Base-by-base conservation (phyloP, 768 basidiomycete genomes). In the Hysterangium stoloniferum region DNA sequence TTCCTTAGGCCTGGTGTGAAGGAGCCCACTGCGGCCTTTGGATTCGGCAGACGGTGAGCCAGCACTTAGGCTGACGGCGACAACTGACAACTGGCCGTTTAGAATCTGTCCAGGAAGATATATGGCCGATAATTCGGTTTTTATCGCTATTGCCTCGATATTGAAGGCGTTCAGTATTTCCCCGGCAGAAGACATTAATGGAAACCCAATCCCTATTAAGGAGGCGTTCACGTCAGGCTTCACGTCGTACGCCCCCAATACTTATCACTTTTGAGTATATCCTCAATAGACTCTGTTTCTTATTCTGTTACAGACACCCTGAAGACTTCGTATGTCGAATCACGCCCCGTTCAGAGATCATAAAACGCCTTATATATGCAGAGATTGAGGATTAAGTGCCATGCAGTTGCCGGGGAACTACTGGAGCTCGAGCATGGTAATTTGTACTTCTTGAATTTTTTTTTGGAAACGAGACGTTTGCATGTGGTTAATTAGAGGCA, bases 81-180 rank as follows among this genome's bases (percentile, higher is more conserved):
- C 19, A 4, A 11, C 22, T 29, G 15, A 8, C 22, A 36, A 29
- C n/a, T 24, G n/a, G 38, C 19, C n/a, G n/a, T 34, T 9, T 19
- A 74, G 74, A 34, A 58, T 68, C 38, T 82, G 80, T 55, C 77
- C 78, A 4, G 78, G 80, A 8, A 65, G 73, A 38, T 66, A 76
- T 55, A 71, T 81, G 45, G 79, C 75, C 4, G 73, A 77, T 46
- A 56, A 66, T 4, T 70, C 64, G 47, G 58, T 75, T 28, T 81
- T 72, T 71, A 58, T 71, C 41, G 69, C 73, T 36, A 67, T 69
- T 12, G 69, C 75, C 0, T 66, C 62, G 48, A 64, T 79, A 9
- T 57, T 75, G 32, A 68, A 76, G 17, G 64, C 71, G 6, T 67
- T 79, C 56, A 63, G 75, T 53, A 69, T 80, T 32, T 59, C 61